These are phyloP conservation scores for Penicillium sp. DNA, from an alignment of 2,329 filamentous ascomycete species.

Conservation along the genomic window DNA sequence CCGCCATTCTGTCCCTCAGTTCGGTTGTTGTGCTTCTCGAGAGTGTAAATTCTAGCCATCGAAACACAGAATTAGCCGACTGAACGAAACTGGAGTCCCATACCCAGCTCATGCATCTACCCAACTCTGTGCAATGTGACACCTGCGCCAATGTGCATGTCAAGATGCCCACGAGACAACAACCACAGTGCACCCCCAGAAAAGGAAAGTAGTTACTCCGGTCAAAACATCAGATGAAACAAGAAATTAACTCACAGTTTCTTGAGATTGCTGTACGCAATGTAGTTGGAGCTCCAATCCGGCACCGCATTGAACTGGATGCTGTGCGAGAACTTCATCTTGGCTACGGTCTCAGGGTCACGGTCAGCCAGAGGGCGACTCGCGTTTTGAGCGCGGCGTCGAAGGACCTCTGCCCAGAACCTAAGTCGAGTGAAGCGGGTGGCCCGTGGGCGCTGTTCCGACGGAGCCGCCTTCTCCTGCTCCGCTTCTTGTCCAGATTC, in stretches of 20 bases:
- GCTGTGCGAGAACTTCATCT: conserved; percentile 99
- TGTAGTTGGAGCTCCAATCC: conserved; percentile 99
- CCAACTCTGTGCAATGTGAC: conserved; percentile 23
- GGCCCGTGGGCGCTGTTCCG: conserved; percentile 7
- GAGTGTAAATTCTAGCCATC: conserved; percentile 76
- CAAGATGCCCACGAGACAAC: background rate
- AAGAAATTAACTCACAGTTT: conserved; percentile 70
- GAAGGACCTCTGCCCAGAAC: conserved; percentile 37
- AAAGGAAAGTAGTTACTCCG: background rate
- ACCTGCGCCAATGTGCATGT: conserved; percentile 9
- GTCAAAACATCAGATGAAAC: conserved; percentile 1
- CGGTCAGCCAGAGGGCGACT: conserved; percentile 9
- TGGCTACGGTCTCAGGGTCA: conserved; percentile 60
- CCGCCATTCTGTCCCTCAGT: conserved; percentile 49
- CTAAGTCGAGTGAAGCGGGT: conserved; percentile 22
- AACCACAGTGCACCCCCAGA: background rate
- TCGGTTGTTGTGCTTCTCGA: conserved; percentile 80
- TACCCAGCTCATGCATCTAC: conserved; percentile 8
- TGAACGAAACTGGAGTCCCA: conserved; percentile 4
- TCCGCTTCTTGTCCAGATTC: conserved; percentile 2
- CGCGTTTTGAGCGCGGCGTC: conserved; percentile 18
- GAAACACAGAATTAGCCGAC: conserved; percentile 9
- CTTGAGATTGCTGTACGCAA: conserved; percentile 97
- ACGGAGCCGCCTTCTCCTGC: conserved; percentile 13
- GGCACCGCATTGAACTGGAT: conserved; percentile 99